Conservation (phyloP, 352 stramenopile species). For the Phytophthora macrochlamydospora region DNA sequence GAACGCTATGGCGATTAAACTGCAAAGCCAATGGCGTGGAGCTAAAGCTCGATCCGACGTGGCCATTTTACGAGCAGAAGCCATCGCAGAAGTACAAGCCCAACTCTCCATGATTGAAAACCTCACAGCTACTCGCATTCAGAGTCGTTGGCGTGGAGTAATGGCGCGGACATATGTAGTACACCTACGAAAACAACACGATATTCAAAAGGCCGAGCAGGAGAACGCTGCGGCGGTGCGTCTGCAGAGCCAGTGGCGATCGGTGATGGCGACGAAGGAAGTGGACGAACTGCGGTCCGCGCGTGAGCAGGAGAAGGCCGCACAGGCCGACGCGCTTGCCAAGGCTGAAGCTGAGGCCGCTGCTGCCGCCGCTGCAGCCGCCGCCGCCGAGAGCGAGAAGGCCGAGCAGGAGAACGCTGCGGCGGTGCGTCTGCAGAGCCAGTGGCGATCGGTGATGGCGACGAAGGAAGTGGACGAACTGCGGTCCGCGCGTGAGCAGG, state of each 20-base stretch:
- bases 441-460: constrained; percentile 13
- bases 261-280: constrained; percentile 1
- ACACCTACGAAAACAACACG: neutral
- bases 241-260: constrained; percentile 1
- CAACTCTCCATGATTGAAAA: constrained; percentile 32
- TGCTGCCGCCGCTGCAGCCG: neutral
- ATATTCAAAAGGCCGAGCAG: neutral
- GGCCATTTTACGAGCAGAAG: constrained; percentile 5
- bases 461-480: constrained; percentile 8
- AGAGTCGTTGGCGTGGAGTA: constrained; percentile 39
- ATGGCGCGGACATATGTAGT: constrained; percentile 9
- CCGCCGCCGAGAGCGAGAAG: neutral
- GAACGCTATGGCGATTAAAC: constrained; percentile 28
- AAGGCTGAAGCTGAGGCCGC: neutral
- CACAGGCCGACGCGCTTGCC: neutral
- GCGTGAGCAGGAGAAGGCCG: neutral
- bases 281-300: neutral
- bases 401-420: constrained; percentile 9
- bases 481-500: neutral
- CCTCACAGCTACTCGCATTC: constrained; percentile 35
- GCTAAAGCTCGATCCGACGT: constrained; percentile 15
- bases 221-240: neutral
- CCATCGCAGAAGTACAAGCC: constrained; percentile 25
- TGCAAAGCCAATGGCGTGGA: constrained; percentile 38
- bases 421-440: constrained; percentile 5